Base-by-base conservation (phyloP, 345 rosid genomes). In the Microthlaspi erraticum region DNA sequence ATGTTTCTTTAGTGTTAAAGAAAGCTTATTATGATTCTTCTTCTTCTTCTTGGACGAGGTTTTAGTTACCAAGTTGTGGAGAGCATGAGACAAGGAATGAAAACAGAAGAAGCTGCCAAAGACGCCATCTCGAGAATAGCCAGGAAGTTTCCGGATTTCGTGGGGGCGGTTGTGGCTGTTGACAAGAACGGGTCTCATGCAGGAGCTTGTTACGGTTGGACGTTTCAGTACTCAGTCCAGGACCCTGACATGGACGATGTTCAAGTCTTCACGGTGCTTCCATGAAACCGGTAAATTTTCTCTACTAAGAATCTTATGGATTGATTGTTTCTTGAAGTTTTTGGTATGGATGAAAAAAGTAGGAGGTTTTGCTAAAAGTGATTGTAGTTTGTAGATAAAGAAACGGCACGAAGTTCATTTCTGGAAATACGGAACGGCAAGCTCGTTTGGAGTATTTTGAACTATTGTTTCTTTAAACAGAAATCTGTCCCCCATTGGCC, bases 151-250 rank as follows among this genome's bases (percentile, higher is more conserved):
- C 96, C 94, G 0, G 75, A 84, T 72, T 93, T 85, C 32, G 83
- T 91, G n/a, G 98, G 98, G 51, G 98, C 97, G 36, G 84, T 93
- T 53, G 82, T 93, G 50, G 98, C 97, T 17, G 54, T 91, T 44
- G 81, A 86, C 59, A 93, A 84, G 81, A 80, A 81, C 17, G 96
- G 96, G 10, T 72, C 71, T 37, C 97, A 91, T 32, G 88, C 89
- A 10, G 98, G 94, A 61, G 94, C 93, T 58, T 89, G 97, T 68
- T 84, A 88, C 79, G 98, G 98, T 32, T 93, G 97, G 98, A 86
- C 85, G 31, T 93, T 93, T 80, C 87, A 87, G 81, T 93, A 93
- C 80, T 91, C 98, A 0, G 90, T 86, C 33, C 84, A 81, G 50
- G 77, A 70, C 66, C 66, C 87, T 5, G 82, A 67, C 46, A 82